Conservation (phyloP, 1,284 basidiomycete species). For the Ceratobasidium sp. region DNA sequence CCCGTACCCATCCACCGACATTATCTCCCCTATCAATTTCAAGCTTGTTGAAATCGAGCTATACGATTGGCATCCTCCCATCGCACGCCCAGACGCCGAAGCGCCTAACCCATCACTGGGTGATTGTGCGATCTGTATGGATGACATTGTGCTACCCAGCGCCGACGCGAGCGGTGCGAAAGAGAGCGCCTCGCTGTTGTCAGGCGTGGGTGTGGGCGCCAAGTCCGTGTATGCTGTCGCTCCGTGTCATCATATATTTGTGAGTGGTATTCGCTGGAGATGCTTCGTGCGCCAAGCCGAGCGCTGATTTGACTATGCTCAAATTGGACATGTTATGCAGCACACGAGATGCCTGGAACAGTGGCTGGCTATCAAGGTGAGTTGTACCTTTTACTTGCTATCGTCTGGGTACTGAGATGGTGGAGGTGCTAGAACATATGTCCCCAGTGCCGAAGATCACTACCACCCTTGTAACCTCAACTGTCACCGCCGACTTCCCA, state of each 20-base stretch:
- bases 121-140: slow-evolving; percentile 93
- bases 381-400: slow-evolving; percentile 45
- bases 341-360: slow-evolving; percentile 78
- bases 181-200: slow-evolving; percentile 51
- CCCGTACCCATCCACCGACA: neutral
- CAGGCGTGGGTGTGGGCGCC: slow-evolving; percentile 61
- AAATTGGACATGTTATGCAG: slow-evolving; percentile 1
- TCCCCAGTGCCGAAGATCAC: slow-evolving; percentile 84
- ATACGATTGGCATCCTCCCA: slow-evolving; percentile 87
- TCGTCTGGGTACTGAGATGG: slow-evolving; percentile 35
- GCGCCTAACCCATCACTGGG: slow-evolving; percentile 78
- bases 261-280: slow-evolving; percentile 58
- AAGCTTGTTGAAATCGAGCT: slow-evolving; percentile 62
- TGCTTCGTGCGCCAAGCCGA: slow-evolving; percentile 54
- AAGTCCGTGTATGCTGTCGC: slow-evolving; percentile 85
- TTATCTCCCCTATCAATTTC: neutral
- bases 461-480: slow-evolving; percentile 74
- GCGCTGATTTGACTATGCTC: neutral
- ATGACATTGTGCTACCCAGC: slow-evolving; percentile 75
- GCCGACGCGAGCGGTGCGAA: slow-evolving; percentile 55
- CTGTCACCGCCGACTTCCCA: neutral
- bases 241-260: slow-evolving; percentile 89
- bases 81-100: slow-evolving; percentile 79
- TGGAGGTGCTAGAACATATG: slow-evolving; percentile 76
- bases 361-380: slow-evolving; percentile 92